Evolutionary conservation across 208 protist species (phyloP).

Genomic region (Porcisia hertigi): DNA sequence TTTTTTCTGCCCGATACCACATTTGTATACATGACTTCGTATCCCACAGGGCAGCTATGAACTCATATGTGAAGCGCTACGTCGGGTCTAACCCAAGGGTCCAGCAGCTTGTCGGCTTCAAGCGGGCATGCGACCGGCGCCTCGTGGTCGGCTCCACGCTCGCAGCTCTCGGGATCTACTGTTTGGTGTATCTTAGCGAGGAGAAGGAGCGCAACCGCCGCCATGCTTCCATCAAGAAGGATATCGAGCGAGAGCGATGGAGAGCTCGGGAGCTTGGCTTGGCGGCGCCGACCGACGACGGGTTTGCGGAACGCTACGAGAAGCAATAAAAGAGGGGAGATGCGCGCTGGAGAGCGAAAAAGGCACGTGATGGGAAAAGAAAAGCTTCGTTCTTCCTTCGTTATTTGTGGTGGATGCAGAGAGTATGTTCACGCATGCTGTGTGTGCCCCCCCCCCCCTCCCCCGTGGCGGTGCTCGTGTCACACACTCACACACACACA

Average conservation of each 20-base stretch:
- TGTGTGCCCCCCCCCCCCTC: background rate
- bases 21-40: background rate
- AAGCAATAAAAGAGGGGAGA: conserved; percentile 11
- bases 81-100: conserved; percentile 39
- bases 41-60: conserved; percentile 35
- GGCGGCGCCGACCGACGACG: conserved; percentile 51
- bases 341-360: conserved; percentile 4
- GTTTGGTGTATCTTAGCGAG: conserved; percentile 55
- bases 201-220: conserved; percentile 53
- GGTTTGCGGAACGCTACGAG: conserved; percentile 60
- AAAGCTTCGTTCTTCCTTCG: no score
- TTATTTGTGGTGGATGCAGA: background rate
- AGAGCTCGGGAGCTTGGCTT: conserved; percentile 68
- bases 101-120: conserved; percentile 50
- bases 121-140: conserved; percentile 41
- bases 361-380: background rate
- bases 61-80: conserved; percentile 61
- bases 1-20: background rate
- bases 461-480: background rate
- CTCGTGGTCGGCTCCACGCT: conserved; percentile 44
- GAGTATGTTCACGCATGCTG: background rate
- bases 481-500: background rate
- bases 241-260: conserved; percentile 83
- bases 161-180: conserved; percentile 45
- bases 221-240: conserved; percentile 75